A percentile compares a stretch with the other conserved stretches of the same genome.
Conservation (phyloP, 2,329 filamentous ascomycete species). For the Emergomyces pasteurianus region DNA sequence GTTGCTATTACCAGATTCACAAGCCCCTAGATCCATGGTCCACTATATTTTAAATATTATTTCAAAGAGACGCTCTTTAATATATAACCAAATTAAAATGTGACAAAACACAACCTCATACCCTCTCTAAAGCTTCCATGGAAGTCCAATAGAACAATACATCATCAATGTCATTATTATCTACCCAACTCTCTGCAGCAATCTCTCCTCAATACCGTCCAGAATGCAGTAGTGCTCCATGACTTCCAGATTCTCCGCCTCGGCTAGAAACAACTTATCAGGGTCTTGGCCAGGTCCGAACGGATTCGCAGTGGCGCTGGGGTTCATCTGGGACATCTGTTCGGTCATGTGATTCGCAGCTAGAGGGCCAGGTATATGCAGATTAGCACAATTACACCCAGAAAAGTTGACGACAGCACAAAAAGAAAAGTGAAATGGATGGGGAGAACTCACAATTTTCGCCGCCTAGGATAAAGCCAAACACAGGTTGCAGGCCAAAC, state of each 20-base stretch:
- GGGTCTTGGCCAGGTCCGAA: conserved; percentile 90
- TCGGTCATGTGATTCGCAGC: conserved; percentile 86
- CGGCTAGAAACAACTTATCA: conserved; percentile 84
- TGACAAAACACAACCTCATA: neutral
- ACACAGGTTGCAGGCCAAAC: conserved; percentile 91
- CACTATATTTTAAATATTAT: neutral
- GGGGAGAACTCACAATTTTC: conserved; percentile 64
- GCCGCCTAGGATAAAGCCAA: conserved; percentile 90
- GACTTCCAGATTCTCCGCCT: conserved; percentile 92
- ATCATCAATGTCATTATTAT: conserved; percentile 6
- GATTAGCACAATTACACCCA: neutral
- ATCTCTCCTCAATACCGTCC: conserved; percentile 73
- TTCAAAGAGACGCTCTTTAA: neutral
- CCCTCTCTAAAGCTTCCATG: neutral
- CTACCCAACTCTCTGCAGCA: conserved; percentile 45
- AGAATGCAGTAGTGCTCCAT: conserved; percentile 87
- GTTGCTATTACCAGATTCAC: neutral
- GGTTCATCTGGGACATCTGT: conserved; percentile 65
- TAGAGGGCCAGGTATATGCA: conserved; percentile 32
- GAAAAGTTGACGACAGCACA: neutral
- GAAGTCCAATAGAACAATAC: neutral
- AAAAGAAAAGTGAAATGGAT: neutral
- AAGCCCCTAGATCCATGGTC: neutral
- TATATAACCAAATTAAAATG: neutral
- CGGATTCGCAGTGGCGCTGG: conserved; percentile 54